phyloP scores from a whole-genome alignment of 305 asterid genomes.

The Fraxinus sp. region DNA sequence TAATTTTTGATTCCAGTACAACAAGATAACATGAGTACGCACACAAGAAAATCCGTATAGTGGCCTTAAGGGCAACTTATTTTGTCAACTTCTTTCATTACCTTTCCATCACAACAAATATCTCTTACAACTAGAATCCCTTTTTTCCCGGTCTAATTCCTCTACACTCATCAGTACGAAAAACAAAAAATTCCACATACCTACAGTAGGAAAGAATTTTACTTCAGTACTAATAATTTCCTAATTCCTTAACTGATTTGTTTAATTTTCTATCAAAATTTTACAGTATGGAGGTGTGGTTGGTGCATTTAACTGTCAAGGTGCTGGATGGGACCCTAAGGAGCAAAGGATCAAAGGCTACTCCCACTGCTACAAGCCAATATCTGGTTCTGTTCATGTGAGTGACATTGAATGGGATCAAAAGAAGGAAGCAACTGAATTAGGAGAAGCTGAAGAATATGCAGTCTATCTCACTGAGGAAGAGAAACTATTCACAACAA shows the following conservation, averaged over 20 bases:
- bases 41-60: not conserved
- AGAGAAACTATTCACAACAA: constrained; percentile 35
- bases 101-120: not conserved
- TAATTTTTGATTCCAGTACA: not conserved
- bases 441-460: constrained; percentile 66
- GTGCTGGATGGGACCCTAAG: constrained; percentile 85
- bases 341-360: constrained; percentile 67
- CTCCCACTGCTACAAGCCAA: constrained; percentile 59
- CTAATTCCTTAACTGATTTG: not conserved
- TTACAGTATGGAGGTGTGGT: constrained; percentile 70
- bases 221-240: not conserved
- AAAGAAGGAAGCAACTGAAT: constrained; percentile 36
- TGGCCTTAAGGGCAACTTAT: not conserved
- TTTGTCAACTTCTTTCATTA: not conserved
- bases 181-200: not conserved
- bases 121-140: not conserved
- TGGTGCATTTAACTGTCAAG: constrained; percentile 89
- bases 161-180: not conserved
- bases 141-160: not conserved
- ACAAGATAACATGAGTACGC: not conserved
- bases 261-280: not conserved
- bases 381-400: constrained; percentile 48
- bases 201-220: not conserved
- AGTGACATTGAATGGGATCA: constrained; percentile 67
- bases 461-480: constrained; percentile 59